Conservation (phyloP, 2,329 filamentous ascomycete genomes). For the Colletotrichum sp. region DNA sequence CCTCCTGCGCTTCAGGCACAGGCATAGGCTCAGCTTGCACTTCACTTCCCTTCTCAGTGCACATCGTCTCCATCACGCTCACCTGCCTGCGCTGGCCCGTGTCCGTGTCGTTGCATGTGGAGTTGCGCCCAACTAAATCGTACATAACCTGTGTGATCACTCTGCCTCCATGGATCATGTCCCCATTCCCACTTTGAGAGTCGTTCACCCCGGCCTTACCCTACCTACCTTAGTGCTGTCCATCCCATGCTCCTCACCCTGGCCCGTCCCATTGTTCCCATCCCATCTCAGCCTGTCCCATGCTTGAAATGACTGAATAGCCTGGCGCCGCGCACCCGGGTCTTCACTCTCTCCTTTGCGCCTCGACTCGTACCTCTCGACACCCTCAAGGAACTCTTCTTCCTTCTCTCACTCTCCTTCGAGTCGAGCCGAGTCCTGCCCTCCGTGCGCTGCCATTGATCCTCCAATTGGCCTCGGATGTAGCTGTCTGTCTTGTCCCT, state of each 20-base stretch:
- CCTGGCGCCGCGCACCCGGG: constrained; percentile 5
- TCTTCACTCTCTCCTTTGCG: background rate
- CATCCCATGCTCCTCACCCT: constrained; percentile 10
- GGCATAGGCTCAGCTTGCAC: background rate
- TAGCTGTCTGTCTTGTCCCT: background rate
- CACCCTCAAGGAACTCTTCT: background rate
- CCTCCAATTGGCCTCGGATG: constrained; percentile 11
- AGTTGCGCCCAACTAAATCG: background rate
- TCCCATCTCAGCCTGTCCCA: constrained; percentile 20
- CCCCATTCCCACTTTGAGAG: background rate
- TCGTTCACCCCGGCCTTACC: background rate
- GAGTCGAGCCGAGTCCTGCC: background rate
- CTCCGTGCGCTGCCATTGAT: constrained; percentile 8
- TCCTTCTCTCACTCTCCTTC: background rate
- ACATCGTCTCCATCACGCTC: background rate
- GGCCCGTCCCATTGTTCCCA: constrained; percentile 4
- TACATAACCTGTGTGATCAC: constrained; percentile 34
- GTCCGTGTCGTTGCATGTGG: background rate
- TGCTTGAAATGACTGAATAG: constrained; percentile 8
- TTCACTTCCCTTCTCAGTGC: background rate
- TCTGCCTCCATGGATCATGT: background rate
- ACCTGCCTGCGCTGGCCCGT: constrained; percentile 4
- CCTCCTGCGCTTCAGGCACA: background rate
- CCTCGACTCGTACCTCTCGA: background rate
- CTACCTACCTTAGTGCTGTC: background rate